phyloP scores from a whole-genome alignment of 2,329 filamentous ascomycete genomes.

The Monosporascus sp. region DNA sequence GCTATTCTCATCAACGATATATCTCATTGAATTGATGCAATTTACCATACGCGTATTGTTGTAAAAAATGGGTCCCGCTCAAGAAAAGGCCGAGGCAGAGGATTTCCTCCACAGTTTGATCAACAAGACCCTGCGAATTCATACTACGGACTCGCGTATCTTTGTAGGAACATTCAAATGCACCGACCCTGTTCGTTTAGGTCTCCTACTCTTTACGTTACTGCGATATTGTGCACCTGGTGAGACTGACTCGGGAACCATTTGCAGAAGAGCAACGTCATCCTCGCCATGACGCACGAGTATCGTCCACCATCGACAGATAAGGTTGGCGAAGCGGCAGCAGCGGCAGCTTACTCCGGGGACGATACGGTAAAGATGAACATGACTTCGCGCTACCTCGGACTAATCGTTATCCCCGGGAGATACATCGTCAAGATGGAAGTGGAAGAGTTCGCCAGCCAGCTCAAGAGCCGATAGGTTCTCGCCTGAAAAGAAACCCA shows the following conservation, averaged over 20 bases:
- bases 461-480: slow-evolving; percentile 32
- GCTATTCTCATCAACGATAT: neutral
- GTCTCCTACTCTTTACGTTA: neutral
- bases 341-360: slow-evolving; percentile 23
- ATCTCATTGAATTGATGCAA: slow-evolving; percentile 6
- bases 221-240: neutral
- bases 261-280: slow-evolving; percentile 77
- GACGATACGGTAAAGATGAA: slow-evolving; percentile 53
- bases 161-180: slow-evolving; percentile 92
- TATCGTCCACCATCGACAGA: slow-evolving; percentile 69
- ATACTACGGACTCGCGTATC: slow-evolving; percentile 76
- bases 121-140: slow-evolving; percentile 72
- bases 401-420: slow-evolving; percentile 84
- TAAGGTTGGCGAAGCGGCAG: slow-evolving; percentile 34
- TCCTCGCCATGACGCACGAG: slow-evolving; percentile 81
- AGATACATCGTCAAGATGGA: slow-evolving; percentile 83
- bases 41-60: neutral
- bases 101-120: slow-evolving; percentile 61
- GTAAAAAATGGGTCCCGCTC: slow-evolving; percentile 11
- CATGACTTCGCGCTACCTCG: slow-evolving; percentile 82
- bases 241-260: neutral
- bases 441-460: slow-evolving; percentile 68
- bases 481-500: slow-evolving; percentile 18
- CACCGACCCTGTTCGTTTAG: slow-evolving; percentile 70
- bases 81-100: slow-evolving; percentile 46